Evolutionary conservation across 1,284 basidiomycete species (phyloP).

Genomic region (Ganoderma sinense): DNA sequence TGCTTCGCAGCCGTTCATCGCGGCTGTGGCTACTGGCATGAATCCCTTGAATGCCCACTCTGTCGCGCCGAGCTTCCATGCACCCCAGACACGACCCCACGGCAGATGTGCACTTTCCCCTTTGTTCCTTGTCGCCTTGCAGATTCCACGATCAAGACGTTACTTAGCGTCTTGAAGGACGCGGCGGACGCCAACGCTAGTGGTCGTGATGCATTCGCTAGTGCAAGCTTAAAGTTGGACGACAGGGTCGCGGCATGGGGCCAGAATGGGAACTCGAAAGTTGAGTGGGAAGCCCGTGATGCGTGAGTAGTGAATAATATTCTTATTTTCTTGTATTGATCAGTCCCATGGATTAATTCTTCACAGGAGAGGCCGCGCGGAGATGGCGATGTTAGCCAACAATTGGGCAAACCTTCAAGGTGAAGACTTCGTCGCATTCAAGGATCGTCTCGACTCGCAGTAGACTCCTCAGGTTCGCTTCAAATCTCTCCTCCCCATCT

Average conservation of each 20-base stretch:
- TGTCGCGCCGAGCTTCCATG: slow-evolving; percentile 61
- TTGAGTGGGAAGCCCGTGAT: slow-evolving; percentile 31
- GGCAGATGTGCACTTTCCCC: slow-evolving; percentile 58
- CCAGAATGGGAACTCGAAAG: slow-evolving; percentile 18
- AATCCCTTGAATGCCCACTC: slow-evolving; percentile 69
- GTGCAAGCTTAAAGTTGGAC: slow-evolving; percentile 4
- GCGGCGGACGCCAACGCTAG: slow-evolving; percentile 3
- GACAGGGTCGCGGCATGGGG: slow-evolving; percentile 26
- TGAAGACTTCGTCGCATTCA: slow-evolving; percentile 26
- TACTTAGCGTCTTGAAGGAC: slow-evolving; percentile 51
- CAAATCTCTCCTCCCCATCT: background rate
- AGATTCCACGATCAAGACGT: slow-evolving; percentile 54
- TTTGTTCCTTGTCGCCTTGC: slow-evolving; percentile 67
- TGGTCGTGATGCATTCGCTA: background rate
- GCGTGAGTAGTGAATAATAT: slow-evolving; percentile 18
- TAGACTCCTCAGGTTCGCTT: background rate
- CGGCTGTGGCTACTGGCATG: slow-evolving; percentile 70
- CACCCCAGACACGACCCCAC: slow-evolving; percentile 57
- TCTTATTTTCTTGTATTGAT: background rate
- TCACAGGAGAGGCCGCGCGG: slow-evolving; percentile 26
- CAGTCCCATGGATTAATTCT: background rate
- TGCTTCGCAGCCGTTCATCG: slow-evolving; percentile 69
- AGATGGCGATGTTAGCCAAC: slow-evolving; percentile 26
- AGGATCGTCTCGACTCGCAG: slow-evolving; percentile 22
- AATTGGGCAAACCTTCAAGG: slow-evolving; percentile 26